These are phyloP conservation scores for Coemansia sp. DNA, from an alignment of 192 early-diverging fungal genomes.

Conservation along the genomic window DNA sequence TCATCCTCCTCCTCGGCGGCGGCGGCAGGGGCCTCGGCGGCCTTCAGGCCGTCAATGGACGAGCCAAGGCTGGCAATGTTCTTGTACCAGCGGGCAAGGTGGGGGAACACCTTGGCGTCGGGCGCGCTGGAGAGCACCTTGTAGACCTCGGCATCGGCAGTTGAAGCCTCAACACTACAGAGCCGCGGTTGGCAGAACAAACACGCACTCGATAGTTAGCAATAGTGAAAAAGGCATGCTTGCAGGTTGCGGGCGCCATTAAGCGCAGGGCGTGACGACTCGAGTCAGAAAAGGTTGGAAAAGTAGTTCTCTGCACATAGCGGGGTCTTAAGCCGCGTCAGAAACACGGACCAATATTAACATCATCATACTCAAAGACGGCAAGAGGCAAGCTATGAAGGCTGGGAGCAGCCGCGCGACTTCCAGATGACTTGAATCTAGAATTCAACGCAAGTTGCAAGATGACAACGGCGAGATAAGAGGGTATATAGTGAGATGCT, in stretches of 20 bases:
- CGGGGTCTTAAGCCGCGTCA: constrained; percentile 64
- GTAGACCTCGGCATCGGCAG: constrained; percentile 86
- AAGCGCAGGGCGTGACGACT: not conserved
- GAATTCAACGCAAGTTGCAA: not conserved
- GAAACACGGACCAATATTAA: constrained; percentile 58
- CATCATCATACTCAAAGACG: constrained; percentile 44
- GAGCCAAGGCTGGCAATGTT: constrained; percentile 66
- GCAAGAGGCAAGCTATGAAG: not conserved
- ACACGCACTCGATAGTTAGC: not conserved
- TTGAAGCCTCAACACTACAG: constrained; percentile 64
- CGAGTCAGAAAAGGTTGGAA: constrained; percentile 32
- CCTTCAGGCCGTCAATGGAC: constrained; percentile 34
- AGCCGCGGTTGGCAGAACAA: not conserved
- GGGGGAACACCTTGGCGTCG: constrained; percentile 69
- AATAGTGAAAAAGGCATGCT: not conserved
- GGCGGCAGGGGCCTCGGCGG: constrained; percentile 50
- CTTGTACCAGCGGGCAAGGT: constrained; percentile 93
- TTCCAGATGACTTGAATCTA: not conserved
- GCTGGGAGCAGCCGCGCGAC: not conserved
- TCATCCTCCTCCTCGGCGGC: constrained; percentile 82
- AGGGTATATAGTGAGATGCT: constrained; percentile 34
- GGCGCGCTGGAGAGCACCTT: constrained; percentile 70
- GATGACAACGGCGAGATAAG: not conserved
- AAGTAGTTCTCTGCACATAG: constrained; percentile 45
- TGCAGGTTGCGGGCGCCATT: not conserved